phyloP scores from a whole-genome alignment of 768 basidiomycete species.

The Leucosporidium creatinivorum region DNA sequence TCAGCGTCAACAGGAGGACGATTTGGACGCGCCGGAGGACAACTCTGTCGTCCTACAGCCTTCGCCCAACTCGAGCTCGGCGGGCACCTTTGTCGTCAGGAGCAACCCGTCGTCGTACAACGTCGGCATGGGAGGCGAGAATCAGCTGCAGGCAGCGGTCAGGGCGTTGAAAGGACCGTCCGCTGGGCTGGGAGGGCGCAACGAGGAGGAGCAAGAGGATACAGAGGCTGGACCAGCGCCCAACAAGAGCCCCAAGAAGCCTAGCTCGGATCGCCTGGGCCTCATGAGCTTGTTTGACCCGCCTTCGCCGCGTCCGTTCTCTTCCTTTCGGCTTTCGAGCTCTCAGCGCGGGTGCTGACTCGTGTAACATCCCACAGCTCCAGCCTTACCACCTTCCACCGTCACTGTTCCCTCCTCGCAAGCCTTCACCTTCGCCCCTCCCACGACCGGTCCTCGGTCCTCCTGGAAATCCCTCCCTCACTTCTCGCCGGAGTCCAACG shows the following conservation, averaged over 20 bases:
- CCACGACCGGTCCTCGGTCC: neutral
- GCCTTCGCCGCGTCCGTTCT: neutral
- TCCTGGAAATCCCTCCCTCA: neutral
- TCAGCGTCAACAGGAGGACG: neutral
- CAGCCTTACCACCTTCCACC: constrained; percentile 9
- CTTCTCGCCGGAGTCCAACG: neutral
- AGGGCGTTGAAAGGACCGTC: constrained; percentile 19
- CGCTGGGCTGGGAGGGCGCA: constrained; percentile 7
- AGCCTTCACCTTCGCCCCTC: constrained; percentile 10
- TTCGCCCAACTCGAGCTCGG: neutral
- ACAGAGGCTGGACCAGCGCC: neutral
- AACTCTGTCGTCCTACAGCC: neutral
- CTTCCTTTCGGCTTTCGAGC: neutral
- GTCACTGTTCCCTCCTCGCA: constrained; percentile 5
- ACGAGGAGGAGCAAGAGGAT: neutral
- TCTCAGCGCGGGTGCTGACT: neutral
- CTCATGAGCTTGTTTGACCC: constrained; percentile 26
- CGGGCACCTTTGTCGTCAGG: constrained; percentile 17
- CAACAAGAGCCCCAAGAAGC: no score
- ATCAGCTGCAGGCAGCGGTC: constrained; percentile 25
- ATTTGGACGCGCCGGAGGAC: neutral
- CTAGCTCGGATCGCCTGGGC: neutral
- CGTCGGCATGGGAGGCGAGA: neutral
- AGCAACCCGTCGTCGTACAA: neutral
- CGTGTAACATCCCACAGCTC: neutral